Evolutionary conservation across 495 filamentous ascomycete species (phyloP).

Genomic region (Trichoderma gamsii): DNA sequence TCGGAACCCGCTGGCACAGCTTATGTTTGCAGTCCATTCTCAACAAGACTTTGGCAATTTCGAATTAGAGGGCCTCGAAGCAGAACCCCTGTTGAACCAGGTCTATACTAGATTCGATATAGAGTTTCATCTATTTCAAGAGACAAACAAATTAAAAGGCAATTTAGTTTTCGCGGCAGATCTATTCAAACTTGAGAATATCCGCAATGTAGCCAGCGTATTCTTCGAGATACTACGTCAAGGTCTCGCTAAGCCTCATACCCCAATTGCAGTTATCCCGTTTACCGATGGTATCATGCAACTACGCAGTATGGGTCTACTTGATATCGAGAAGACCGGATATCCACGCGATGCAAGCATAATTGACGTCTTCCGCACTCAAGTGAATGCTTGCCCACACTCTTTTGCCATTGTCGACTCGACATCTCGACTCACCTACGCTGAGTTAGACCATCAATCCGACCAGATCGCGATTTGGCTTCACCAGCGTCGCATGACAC

Average conservation of each 20-base stretch:
- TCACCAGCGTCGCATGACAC: slow-evolving; percentile 4
- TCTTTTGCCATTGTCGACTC: slow-evolving; percentile 18
- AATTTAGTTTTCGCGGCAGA: slow-evolving; percentile 17
- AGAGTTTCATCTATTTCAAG: slow-evolving; percentile 20
- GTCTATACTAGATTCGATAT: slow-evolving; percentile 18
- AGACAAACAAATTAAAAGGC: slow-evolving; percentile 14
- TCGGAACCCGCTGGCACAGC: slow-evolving; percentile 19
- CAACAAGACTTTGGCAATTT: slow-evolving; percentile 20
- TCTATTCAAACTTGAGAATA: slow-evolving; percentile 16
- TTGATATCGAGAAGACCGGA: slow-evolving; percentile 15
- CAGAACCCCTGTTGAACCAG: slow-evolving; percentile 13
- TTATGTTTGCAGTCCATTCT: slow-evolving; percentile 20
- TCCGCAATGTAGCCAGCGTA: slow-evolving; percentile 16
- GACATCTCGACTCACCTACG: slow-evolving; percentile 17
- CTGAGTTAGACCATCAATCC: slow-evolving; percentile 18
- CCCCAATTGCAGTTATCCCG: slow-evolving; percentile 14
- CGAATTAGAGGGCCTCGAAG: slow-evolving; percentile 17
- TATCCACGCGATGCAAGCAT: slow-evolving; percentile 19
- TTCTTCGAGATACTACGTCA: slow-evolving; percentile 15
- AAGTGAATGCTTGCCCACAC: slow-evolving; percentile 13
- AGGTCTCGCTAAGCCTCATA: slow-evolving; percentile 17
- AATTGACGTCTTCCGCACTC: slow-evolving; percentile 18
- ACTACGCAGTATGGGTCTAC: slow-evolving; percentile 8
- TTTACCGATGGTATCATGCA: slow-evolving; percentile 13
- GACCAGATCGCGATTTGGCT: slow-evolving; percentile 18